A percentile compares a stretch with the other conserved stretches of the same genome.
Conservation (phyloP, 257 asterid species). For the Fraxinus anomala region DNA sequence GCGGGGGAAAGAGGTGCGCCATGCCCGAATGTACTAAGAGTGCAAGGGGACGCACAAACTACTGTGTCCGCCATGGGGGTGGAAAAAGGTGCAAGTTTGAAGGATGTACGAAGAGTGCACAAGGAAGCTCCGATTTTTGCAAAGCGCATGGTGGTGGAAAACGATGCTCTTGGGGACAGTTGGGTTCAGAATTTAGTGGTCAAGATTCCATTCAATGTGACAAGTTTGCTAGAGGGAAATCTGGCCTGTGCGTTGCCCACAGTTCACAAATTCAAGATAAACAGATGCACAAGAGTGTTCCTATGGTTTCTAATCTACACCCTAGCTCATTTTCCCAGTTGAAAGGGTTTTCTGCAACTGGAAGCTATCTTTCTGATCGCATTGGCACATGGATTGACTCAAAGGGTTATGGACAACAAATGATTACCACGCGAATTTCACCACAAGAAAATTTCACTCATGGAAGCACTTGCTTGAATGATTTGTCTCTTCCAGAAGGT, state of each 20-base stretch:
- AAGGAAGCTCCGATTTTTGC: conserved; percentile 69
- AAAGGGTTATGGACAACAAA: conserved; percentile 18
- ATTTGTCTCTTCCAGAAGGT: conserved; percentile 65
- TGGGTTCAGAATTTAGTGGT: conserved; percentile 35
- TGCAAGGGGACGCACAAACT: conserved; percentile 64
- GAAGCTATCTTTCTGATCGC: conserved; percentile 7
- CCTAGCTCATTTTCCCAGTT: conserved; percentile 23
- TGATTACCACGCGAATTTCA: conserved; percentile 8
- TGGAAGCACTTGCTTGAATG: conserved; percentile 28
- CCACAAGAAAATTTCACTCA: background rate
- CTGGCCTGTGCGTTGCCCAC: conserved; percentile 64
- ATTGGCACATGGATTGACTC: conserved; percentile 25
- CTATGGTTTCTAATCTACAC: conserved; percentile 22
- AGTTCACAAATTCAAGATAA: conserved; percentile 43
- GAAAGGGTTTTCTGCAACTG: conserved; percentile 21
- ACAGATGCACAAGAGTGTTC: conserved; percentile 14
- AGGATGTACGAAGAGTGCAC: conserved; percentile 69
- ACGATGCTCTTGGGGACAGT: conserved; percentile 61
- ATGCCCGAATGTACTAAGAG: conserved; percentile 54
- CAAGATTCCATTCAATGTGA: conserved; percentile 40
- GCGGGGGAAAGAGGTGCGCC: conserved; percentile 69
- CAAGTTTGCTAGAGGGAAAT: conserved; percentile 69
- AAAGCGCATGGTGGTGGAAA: conserved; percentile 76
- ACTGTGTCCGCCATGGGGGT: conserved; percentile 76
- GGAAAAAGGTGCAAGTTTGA: conserved; percentile 63